Evolutionary conservation across 2,329 filamentous ascomycete genomes (phyloP).

Genomic region (Ophiostoma novo-ulmi): DNA sequence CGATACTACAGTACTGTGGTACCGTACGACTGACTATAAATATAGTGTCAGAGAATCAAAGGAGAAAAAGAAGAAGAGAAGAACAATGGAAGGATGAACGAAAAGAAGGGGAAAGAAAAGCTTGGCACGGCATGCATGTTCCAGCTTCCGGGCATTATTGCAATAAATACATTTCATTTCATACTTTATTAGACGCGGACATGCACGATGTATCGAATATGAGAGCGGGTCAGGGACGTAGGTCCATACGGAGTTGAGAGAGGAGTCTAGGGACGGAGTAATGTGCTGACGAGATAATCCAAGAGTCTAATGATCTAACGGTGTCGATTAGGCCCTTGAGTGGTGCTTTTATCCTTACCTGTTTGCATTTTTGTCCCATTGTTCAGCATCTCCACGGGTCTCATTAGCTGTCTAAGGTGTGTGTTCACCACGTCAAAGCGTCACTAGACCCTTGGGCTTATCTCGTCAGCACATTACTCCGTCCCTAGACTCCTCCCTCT

Average conservation of each 20-base stretch:
- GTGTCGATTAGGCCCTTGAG: background rate
- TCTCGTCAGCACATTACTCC: background rate
- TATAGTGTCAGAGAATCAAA: background rate
- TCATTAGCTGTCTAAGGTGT: background rate
- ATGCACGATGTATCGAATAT: slow-evolving; percentile 3
- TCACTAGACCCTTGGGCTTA: background rate
- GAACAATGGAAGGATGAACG: background rate
- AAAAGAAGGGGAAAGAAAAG: slow-evolving; percentile 2
- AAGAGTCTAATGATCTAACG: background rate
- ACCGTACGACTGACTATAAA: background rate
- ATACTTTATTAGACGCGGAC: slow-evolving; percentile 5
- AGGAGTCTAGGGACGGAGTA: background rate
- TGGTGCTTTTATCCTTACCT: no score
- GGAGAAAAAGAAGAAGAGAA: slow-evolving; percentile 10
- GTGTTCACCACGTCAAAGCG: background rate
- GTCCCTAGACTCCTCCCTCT: background rate
- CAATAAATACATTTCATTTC: slow-evolving; percentile 4
- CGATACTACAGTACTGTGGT: background rate
- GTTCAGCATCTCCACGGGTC: background rate
- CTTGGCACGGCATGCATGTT: slow-evolving; percentile 5
- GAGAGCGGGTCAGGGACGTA: background rate
- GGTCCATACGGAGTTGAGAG: no score
- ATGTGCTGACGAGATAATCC: background rate
- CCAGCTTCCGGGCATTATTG: slow-evolving; percentile 4
- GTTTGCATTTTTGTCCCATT: background rate